phyloP scores from a whole-genome alignment of 2,329 filamentous ascomycete species.

The Aspergillus pseudonomiae region DNA sequence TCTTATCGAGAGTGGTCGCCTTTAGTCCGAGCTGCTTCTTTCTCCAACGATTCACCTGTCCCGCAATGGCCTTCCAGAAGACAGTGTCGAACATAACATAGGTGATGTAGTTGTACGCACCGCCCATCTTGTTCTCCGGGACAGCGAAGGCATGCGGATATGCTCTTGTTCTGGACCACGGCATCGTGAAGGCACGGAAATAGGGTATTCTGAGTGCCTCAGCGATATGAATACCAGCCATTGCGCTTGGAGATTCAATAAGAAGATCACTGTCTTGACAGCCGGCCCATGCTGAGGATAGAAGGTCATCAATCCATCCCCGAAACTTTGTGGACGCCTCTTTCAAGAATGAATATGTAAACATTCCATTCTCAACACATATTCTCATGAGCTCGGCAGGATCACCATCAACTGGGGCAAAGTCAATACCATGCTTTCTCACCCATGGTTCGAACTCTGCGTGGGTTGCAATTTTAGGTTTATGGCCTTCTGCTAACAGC shows the following conservation, averaged over 20 bases:
- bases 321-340: constrained; percentile 88
- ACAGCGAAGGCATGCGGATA: constrained; percentile 97
- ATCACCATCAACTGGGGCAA: constrained; percentile 84
- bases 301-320: constrained; percentile 89
- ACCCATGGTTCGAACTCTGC: constrained; percentile 88
- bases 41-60: constrained; percentile 91
- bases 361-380: constrained; percentile 96
- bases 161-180: constrained; percentile 92
- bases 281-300: constrained; percentile 77
- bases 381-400: constrained; percentile 93
- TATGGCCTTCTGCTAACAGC: constrained; percentile 83
- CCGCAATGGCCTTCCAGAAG: constrained; percentile 91
- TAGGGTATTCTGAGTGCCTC: constrained; percentile 92
- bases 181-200: constrained; percentile 97
- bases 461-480: constrained; percentile 86
- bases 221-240: constrained; percentile 97
- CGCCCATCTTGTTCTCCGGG: constrained; percentile 90
- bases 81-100: constrained; percentile 97
- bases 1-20: constrained; percentile 80
- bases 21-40: constrained; percentile 77
- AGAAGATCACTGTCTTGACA: constrained; percentile 87
- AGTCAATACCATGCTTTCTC: constrained; percentile 90
- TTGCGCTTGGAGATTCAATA: constrained; percentile 93
- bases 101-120: constrained; percentile 90
- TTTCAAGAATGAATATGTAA: constrained; percentile 85